These are phyloP conservation scores for Annulohypoxylon truncatum DNA, from an alignment of 2,329 filamentous ascomycete genomes.

Conservation along the genomic window DNA sequence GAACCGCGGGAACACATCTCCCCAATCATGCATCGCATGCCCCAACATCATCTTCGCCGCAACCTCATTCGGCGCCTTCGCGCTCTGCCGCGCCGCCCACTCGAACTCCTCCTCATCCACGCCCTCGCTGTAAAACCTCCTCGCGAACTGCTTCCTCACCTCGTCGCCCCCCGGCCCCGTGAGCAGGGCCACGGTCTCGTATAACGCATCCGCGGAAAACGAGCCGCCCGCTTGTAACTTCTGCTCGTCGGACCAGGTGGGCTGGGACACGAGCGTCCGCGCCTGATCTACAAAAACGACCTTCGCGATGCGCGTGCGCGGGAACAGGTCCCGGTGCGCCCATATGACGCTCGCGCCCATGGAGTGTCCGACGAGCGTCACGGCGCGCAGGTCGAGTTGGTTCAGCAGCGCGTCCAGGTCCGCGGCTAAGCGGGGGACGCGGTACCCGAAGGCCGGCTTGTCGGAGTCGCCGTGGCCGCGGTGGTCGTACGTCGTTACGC, in stretches of 20 bases:
- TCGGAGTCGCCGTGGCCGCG: slow-evolving; percentile 53
- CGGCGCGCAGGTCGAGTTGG: slow-evolving; percentile 48
- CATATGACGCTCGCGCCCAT: slow-evolving; percentile 51
- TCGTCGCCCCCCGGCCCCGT: slow-evolving; percentile 22
- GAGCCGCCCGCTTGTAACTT: slow-evolving; percentile 40
- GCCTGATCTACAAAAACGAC: slow-evolving; percentile 51
- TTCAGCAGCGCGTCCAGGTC: slow-evolving; percentile 47
- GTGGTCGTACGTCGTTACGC: slow-evolving; percentile 50
- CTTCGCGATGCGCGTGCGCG: slow-evolving; percentile 42
- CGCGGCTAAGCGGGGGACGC: slow-evolving; percentile 46
- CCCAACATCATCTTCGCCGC: slow-evolving; percentile 46
- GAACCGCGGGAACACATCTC: slow-evolving; percentile 48
- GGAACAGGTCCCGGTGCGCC: slow-evolving; percentile 51
- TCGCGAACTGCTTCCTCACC: slow-evolving; percentile 29
- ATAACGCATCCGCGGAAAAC: slow-evolving; percentile 37
- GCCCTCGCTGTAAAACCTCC: slow-evolving; percentile 43
- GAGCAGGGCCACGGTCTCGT: slow-evolving; percentile 39
- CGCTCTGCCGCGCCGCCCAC: slow-evolving; percentile 44
- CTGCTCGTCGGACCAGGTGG: slow-evolving; percentile 44
- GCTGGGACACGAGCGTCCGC: slow-evolving; percentile 43
- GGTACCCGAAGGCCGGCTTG: slow-evolving; percentile 48
- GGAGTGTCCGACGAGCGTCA: slow-evolving; percentile 51
- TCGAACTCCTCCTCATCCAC: slow-evolving; percentile 42
- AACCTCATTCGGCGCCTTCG: slow-evolving; percentile 46
- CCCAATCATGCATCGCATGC: slow-evolving; percentile 47